Base-by-base conservation (phyloP, 345 rosid genomes). In the Boechera retrofracta region DNA sequence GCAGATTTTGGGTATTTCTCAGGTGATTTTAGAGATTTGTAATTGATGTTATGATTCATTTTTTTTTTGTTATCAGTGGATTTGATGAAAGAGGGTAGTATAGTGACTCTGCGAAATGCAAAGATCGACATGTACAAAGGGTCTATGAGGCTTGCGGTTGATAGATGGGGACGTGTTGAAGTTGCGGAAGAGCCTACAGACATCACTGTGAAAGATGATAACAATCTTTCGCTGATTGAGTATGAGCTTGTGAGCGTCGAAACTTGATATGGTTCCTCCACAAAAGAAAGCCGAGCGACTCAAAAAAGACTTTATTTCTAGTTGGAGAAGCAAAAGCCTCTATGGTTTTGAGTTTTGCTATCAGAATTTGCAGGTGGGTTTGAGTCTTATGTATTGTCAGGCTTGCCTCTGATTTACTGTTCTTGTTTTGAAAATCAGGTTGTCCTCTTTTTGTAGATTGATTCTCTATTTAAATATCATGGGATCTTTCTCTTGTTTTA, bases 91-190 rank as follows among this genome's bases (percentile, higher is more conserved):
- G 92, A 90, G 44, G 97, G 93, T n/a, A 62, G 64, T 28, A 70
- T 88, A 3, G 84, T 92, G 56, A 83, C 79, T 51, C 82, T 89
- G 54, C 90, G 90, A 56, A 92, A 88, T 64, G 93, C 93, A 0
- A 90, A 86, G 82, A 85, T 90, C 21, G 93, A 90, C 79, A 87
- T 90, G 89, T 87, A 81, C 73, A 90, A 86, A 63, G 96, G 96
- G 57, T 88, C 93, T 13, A 90, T 90, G 91, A 88, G 96, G 83
- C 91, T 90, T 72, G 91, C 91, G 21, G 90, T 86, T 71, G 93
- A 88, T 76, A 85, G 82, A 62, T 86, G 91, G 89, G 91, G 91
- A 31, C 86, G 87, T 10, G 81, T 87, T 61, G 91, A 86, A 81
- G 83, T 82, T 4, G 80, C 91, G 0, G 82, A 73, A 8, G 82